Base-by-base conservation (phyloP, 805 yeast genomes). In the Lipomyces orientalis region DNA sequence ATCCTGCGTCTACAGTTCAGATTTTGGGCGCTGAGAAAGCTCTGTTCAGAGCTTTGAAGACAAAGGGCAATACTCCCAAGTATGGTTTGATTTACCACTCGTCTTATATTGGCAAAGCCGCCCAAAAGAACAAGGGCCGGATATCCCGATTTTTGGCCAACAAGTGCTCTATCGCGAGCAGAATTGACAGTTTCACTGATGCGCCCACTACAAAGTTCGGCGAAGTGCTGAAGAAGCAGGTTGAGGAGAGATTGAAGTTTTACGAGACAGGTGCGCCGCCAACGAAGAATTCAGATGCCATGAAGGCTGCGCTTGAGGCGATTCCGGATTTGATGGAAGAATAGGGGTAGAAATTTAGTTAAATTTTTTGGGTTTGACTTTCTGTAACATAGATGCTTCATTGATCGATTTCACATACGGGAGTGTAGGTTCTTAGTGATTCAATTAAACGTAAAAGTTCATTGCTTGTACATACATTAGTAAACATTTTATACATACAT, bases 1-100 rank as follows among this genome's bases (percentile, higher is more conserved):
- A 93, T 83, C 98, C 99, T 76, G 99, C 99, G 66, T 95, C 99
- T 31, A 95, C 99, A 68, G 98, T 95, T 69, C 99, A 95, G 85
- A 93, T 93, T 75, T 86, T 93, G 78, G 98, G 98, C 82, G 97
- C 98, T 76, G 98, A 93, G 83, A 93, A 93, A 86, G 97, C 97
- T 63, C 85, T 93, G 74, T 93, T 93, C 86, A 58, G 73, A 82
- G 98, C 98, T 71, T 87, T 93, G 80, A 93, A 93, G 85, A 93
- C 97, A 72, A 93, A 93, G 83, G 97, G 97, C 80, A 91, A 93
- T 83, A 93, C 98, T 74, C 98, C 98, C 74, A 93, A 93, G 80
- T 93, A 93, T 81, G 98, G 98, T 77, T 87, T 93, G 79, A 91
- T 93, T 76, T 93, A 93, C 85, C 97, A 93, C 83, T 91, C 97